These are phyloP conservation scores for Elsinoe ampelina DNA, from an alignment of 2,329 filamentous ascomycete species.

Conservation along the genomic window DNA sequence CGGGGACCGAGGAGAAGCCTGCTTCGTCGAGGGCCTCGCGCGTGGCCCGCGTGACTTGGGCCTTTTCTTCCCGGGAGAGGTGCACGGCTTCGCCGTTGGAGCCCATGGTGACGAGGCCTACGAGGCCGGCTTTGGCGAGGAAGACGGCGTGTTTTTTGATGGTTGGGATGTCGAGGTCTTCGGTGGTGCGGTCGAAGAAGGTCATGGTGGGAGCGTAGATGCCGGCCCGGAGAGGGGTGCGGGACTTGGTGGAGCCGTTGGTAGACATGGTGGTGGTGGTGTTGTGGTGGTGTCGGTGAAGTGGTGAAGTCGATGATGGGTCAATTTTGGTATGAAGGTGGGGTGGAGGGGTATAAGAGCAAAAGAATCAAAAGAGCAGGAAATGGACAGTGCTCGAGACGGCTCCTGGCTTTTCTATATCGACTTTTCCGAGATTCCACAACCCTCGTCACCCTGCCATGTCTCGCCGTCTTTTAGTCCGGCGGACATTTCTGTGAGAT, in stretches of 20 bases:
- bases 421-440: background rate
- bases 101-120: slow-evolving; percentile 76
- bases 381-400: background rate
- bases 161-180: slow-evolving; percentile 70
- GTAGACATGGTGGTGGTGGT: slow-evolving; percentile 24
- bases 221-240: slow-evolving; percentile 62
- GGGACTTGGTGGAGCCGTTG: slow-evolving; percentile 17
- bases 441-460: background rate
- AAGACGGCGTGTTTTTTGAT: slow-evolving; percentile 75
- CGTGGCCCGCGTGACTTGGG: slow-evolving; percentile 64
- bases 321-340: background rate
- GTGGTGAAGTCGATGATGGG: too few species aligned
- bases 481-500: background rate
- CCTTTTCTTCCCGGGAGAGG: slow-evolving; percentile 68
- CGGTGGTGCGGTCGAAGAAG: slow-evolving; percentile 75
- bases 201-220: slow-evolving; percentile 88
- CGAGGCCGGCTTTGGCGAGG: slow-evolving; percentile 66
- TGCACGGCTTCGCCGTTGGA: slow-evolving; percentile 87
- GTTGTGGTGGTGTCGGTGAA: background rate
- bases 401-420: background rate
- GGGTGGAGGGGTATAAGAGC: slow-evolving; percentile 3
- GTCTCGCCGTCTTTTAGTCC: background rate
- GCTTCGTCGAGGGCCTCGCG: slow-evolving; percentile 74
- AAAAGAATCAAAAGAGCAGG: slow-evolving; percentile 1
- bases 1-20: slow-evolving; percentile 64